Conservation (phyloP, 306 rosid species). For the Quercus alba region DNA sequence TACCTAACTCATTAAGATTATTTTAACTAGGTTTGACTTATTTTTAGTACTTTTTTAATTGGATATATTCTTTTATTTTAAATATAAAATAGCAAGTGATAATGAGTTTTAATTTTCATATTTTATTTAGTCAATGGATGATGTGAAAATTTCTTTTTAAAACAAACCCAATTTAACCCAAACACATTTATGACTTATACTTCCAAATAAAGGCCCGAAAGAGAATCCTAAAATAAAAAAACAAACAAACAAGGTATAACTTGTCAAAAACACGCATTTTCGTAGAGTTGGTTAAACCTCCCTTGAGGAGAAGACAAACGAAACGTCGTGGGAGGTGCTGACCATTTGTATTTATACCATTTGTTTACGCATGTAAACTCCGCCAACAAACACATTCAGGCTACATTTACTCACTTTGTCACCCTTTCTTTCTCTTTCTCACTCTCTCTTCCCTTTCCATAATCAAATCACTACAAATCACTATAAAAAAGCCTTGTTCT, state of each 20-base stretch:
- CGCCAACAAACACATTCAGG: no score
- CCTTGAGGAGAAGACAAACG: neutral
- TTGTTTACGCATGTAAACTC: no score
- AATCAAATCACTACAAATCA: no score
- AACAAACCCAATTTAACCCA: no score
- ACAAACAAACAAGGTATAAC: no score
- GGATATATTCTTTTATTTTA: accelerated
- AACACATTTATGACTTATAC: no score
- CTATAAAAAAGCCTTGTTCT: neutral
- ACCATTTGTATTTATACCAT: neutral
- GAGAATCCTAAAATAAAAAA: no score
- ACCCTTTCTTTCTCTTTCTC: neutral
- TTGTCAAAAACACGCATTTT: no score
- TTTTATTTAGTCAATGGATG: accelerated
- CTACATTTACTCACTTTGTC: neutral
- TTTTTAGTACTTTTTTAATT: accelerated
- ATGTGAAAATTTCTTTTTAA: accelerated
- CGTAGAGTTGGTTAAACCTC: neutral
- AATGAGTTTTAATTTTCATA: accelerated
- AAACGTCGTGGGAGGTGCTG: neutral
- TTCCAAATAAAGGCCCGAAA: no score
- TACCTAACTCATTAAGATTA: no score
- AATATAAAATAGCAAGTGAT: accelerated
- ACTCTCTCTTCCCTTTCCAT: neutral
- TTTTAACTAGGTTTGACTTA: no score